phyloP scores from a whole-genome alignment of 2,329 filamentous ascomycete species.

The Sporothrix brasiliensis region DNA sequence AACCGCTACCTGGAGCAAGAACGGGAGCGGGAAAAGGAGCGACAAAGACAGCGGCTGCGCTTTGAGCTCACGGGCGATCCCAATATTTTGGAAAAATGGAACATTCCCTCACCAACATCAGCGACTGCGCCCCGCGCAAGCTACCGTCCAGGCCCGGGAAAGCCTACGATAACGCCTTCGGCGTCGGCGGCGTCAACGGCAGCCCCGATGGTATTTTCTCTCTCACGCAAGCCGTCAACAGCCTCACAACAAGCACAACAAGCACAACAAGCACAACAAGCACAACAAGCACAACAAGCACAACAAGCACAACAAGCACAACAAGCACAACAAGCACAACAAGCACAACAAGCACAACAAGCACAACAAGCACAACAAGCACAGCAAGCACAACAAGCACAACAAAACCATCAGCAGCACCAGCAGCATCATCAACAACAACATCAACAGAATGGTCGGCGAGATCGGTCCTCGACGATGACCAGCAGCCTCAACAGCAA shows the following conservation, averaged over 20 bases:
- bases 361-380: background rate
- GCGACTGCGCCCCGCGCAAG: conserved; percentile 1
- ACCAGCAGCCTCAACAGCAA: conserved; percentile 22
- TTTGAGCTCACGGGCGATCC: conserved; percentile 34
- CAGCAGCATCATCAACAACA: background rate
- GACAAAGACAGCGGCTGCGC: conserved; percentile 30
- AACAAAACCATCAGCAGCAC: background rate
- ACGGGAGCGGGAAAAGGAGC: conserved; percentile 29
- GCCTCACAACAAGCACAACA: background rate
- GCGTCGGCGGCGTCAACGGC: background rate
- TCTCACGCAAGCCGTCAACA: background rate
- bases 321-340: background rate
- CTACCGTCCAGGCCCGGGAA: conserved; percentile 20
- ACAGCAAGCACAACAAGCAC: too few relatives aligned
- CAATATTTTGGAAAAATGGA: conserved; percentile 29
- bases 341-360: background rate
- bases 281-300: background rate
- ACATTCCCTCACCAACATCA: background rate
- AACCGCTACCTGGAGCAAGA: conserved; percentile 33
- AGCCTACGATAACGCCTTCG: conserved; percentile 1
- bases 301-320: background rate
- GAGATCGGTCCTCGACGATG: conserved; percentile 1
- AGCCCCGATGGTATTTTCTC: conserved; percentile 21
- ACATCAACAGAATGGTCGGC: background rate
- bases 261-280: background rate